Percentiles rank a stretch among this genome's conserved stretches.
These are phyloP conservation scores for Selaginella tamariscina DNA, from an alignment of 75 land plant genomes.

Conservation along the genomic window DNA sequence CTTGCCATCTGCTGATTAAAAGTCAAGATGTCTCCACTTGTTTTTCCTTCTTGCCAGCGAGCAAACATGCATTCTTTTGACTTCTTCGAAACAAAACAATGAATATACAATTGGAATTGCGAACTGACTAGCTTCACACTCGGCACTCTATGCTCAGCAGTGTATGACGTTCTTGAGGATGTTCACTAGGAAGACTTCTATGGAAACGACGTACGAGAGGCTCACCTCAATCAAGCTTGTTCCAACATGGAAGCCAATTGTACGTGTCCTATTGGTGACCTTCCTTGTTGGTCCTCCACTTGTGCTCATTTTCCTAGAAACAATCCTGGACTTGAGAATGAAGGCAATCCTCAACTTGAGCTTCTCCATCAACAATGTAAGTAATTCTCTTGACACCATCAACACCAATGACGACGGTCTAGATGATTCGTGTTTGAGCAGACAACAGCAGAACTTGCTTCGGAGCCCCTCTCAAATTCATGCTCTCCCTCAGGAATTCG, in stretches of 20 bases:
- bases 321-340: not conserved
- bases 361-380: not conserved
- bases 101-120: too few relatives aligned
- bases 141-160: too few relatives aligned
- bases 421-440: slow-evolving; percentile 21
- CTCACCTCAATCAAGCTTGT: too few relatives aligned
- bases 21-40: not conserved
- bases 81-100: too few relatives aligned
- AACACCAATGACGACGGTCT: too few relatives aligned
- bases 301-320: not conserved
- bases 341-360: not conserved
- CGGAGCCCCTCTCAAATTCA: slow-evolving; percentile 4
- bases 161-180: too few relatives aligned
- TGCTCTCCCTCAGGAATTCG: slow-evolving; percentile 4
- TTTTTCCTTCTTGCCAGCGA: not conserved
- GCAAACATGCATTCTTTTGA: not conserved
- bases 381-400: too few relatives aligned
- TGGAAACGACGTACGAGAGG: too few relatives aligned
- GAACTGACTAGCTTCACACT: too few relatives aligned
- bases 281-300: not conserved
- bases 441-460: slow-evolving; percentile 19
- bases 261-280: not conserved
- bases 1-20: too few relatives aligned
- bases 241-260: too few relatives aligned
- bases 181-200: too few relatives aligned